Evolutionary conservation across 129 eudicot genomes (phyloP), one percentile per base, ranked within the genome.

Genomic region (Arctium minus): DNA sequence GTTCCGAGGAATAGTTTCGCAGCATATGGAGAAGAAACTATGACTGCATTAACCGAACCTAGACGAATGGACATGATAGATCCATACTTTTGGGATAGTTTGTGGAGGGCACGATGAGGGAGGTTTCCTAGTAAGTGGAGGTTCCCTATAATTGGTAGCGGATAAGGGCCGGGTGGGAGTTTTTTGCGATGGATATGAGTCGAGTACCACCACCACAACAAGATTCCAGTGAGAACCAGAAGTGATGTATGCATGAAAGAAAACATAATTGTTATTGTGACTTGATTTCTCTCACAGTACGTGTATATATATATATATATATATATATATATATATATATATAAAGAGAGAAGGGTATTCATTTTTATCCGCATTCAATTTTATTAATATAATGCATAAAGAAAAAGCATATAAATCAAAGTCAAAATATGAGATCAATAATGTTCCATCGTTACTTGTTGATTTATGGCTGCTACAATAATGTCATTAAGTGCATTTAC

Each of bases 1-100:
- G 82, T 76, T 36, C 64, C 78, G 29, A 87, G 87, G 67, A 87
- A 42, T 0, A 74, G 87, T 44, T 80, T 74, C 40, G 87, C 87
- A 8, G 71, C 50, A 12, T 70, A 65, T 0, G 85, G 85, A 4
- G 87, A 80, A 2, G 87, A 87, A 32, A 84, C 73, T 10, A 87
- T 76, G 11, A 87, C 46, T 12, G 79, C 48, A 0, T 53, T 44
- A 9, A 79, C 36, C 1, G 12, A 56, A 8, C 85, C 90, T 1
- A 86, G 73, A 3, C 69, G 46, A 2, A 84, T 40, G 73, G 78
- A 77, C 87, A 78, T 84, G 33, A 84, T 78, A 8, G 82, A 77
- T 10, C 82, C 86, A 31, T 83, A 56, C 30, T 70, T 77, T 53
- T 33, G 7, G 74, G 86, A 46, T 8, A 77, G 76, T 1, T 70